These are phyloP conservation scores for Paraphaeosphaeria minitans DNA, from an alignment of 2,329 filamentous ascomycete genomes.

Conservation along the genomic window DNA sequence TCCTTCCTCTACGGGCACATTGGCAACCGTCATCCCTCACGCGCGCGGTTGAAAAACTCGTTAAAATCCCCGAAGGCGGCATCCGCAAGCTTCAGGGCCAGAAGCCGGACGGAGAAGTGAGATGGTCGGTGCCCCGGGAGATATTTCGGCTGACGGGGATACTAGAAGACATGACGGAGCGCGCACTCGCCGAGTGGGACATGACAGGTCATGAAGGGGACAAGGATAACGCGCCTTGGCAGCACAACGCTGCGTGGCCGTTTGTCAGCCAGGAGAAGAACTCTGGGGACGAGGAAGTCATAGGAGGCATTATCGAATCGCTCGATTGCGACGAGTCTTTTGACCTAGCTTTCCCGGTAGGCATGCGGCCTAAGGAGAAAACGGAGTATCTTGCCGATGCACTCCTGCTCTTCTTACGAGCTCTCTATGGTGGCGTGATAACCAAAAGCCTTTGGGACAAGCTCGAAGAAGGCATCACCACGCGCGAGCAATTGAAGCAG, in stretches of 20 bases:
- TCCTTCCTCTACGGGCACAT: conserved; percentile 76
- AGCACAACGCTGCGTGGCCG: conserved; percentile 62
- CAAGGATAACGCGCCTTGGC: conserved; percentile 57
- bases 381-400: conserved; percentile 76
- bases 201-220: conserved; percentile 57
- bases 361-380: conserved; percentile 68
- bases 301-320: conserved; percentile 62
- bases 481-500: conserved; percentile 51
- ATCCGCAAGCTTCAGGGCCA: conserved; percentile 73
- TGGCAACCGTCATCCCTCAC: conserved; percentile 87
- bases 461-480: conserved; percentile 33
- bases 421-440: conserved; percentile 79
- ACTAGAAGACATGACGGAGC: conserved; percentile 65
- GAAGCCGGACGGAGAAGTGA: conserved; percentile 57
- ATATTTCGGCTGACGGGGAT: conserved; percentile 87
- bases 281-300: conserved; percentile 54
- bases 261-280: conserved; percentile 52
- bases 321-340: conserved; percentile 74
- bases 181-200: conserved; percentile 65
- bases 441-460: conserved; percentile 68
- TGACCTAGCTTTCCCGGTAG: conserved; percentile 60
- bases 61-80: conserved; percentile 76
- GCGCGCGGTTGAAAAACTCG: conserved; percentile 84
- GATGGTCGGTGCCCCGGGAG: conserved; percentile 83
- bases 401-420: conserved; percentile 74